Evolutionary conservation across 495 filamentous ascomycete genomes (phyloP), one percentile per base, ranked within the genome.

Genomic region (Jackrogersella multiformis): DNA sequence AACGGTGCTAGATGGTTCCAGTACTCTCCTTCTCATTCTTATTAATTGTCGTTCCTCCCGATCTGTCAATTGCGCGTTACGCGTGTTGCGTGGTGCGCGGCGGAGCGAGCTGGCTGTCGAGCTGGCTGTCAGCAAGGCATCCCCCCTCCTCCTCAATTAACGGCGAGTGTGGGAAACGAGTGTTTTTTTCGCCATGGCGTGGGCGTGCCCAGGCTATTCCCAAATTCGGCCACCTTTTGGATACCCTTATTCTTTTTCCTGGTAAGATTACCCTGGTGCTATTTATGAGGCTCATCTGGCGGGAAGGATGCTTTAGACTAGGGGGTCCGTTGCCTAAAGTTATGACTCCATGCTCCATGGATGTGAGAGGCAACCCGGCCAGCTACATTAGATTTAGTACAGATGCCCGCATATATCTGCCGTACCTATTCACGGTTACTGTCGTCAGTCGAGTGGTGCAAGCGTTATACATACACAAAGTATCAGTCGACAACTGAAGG

Each of bases 321-420:
- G 52, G 48, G 69, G 57, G 34, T 32, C 38, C 58, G 73, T 61
- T 75, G 73, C 73, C 73, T 75, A 61, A 54, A 71, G 48, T 56
- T 61, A 73, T 71, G 70, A 71, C 73, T 73, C 73, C 52, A 63
- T 71, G n/a, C n/a, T n/a, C n/a, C n/a, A n/a, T n/a, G n/a, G n/a
- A n/a, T n/a, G 61, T 63, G 38, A 71, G 66, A 74, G 70, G 70
- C 73, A 73, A 30, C 73, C 70, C 39, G 58, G 57, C 58, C 30
- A 52, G 46, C 49, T 66, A 65, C 65, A 66, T 64, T 16, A 8
- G 42, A 56, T 56, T 57, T 57, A 64, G 64, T 54, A 56, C 60
- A 55, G 61, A 66, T 63, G 66, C 60, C 51, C 68, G 61, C 64
- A 61, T 52, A 57, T 67, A 72, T 61, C 48, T 63, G 63, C 64